Base-by-base conservation (phyloP, 805 yeast species). In the Yarrowia alimentaria region DNA sequence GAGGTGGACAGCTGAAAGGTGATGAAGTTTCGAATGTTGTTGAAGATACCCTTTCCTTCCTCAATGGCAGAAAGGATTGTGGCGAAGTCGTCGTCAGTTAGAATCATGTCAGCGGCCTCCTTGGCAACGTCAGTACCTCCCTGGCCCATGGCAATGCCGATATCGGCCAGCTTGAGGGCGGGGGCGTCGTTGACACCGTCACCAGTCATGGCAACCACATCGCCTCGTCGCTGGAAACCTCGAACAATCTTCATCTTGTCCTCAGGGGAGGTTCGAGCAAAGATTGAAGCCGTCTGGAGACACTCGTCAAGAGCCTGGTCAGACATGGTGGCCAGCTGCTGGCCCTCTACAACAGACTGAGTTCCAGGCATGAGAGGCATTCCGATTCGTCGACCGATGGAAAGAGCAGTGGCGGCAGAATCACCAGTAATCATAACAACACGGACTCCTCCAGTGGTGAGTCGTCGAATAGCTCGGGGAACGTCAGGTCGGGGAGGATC, bases 391-490 rank as follows among this genome's bases (percentile, higher is more conserved):
- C 74, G 77, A 2, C 96, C 97, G 65, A 90, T 86, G 58, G 85
- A 82, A 11, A 75, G 68, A 5, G 96, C 96, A 12, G 97, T 88
- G 12, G 83, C 80, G 56, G 89, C 95, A 28, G 87, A 77, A 66
- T 90, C 97, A 60, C 96, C 96, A 7, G 99, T 93, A 57, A 93
- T 91, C 98, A 93, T 93, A 47, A 93, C 86, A n/a, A 93, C 88
- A 62, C 88, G 95, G 32, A 93, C 99, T 34, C 98, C 96, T 55
- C 98, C 96, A 61, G 81, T 81, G 72, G 89, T 74, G 53, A 93
- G 74, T 56, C 80, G 74, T 29, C 85, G 77, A 53, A 93, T 78
- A 1, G 96, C 85, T 43, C 74, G 71, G 42, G 79, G 76, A 3
- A 93, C 98, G 55, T 83, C 81, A 8, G 90, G 84, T 61, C 99